Evolutionary conservation across 108 stramenopile species (phyloP), one percentile per base, ranked within the genome.

Genomic region (Bacterosira constricta): DNA sequence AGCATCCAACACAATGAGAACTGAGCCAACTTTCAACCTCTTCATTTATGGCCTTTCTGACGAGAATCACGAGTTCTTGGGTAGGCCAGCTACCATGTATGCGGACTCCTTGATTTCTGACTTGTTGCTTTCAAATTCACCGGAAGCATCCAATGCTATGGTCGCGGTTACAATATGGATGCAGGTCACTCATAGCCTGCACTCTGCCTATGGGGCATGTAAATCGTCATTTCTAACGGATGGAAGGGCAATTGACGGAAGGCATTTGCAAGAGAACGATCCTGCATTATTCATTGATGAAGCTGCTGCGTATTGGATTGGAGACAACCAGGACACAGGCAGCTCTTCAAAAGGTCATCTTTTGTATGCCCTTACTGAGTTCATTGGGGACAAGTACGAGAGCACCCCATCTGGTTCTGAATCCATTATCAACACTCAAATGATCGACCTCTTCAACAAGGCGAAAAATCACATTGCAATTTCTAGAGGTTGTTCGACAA

Each of bases 221-320:
- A 81, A 56, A 65, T 81, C 26, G 44, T 89, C 44, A 6, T 61
- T 45, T 42, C 47, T 5, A 82, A 82, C 63, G 61, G 80, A 60
- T 58, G 86, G 45, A 69, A 83, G 60, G 52, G 88, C 39, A 10
- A 31, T 46, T 1, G 86, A 81, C 45, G 64, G 74, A 11, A 49
- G 47, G 47, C n/a, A 21, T 15, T 34, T 56, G 35, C 30, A 30
- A 54, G 29, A 31, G 6, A 54, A 54, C 29, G 83, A 90, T 65
- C 83, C 88, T 15, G 81, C 90, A 21, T 71, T 82, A 36, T 82
- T 80, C 31, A 86, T 91, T 30, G 90, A 92, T 61, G 88, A 86
- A 34, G 93, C 86, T 4, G 90, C 88, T 5, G 90, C 90, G 2
- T 92, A 89, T 56, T 91, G 89, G 90, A 90, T 94, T 62, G 93